A percentile compares a stretch with the other conserved stretches of the same genome.
phyloP scores from a whole-genome alignment of 1,284 basidiomycete species.

The Puccinia coronata region DNA sequence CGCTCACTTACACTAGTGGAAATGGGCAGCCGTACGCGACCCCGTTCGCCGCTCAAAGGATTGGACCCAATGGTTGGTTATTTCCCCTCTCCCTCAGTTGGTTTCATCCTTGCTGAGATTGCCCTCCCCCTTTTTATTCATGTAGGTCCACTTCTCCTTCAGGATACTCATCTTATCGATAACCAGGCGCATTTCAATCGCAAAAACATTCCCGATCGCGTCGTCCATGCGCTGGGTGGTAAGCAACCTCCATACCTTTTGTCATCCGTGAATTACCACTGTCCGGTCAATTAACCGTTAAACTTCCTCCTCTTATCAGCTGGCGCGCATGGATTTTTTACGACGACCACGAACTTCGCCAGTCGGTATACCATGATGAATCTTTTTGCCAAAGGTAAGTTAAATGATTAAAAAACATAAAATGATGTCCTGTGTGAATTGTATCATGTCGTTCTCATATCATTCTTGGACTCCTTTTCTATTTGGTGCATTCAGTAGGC shows the following conservation, averaged over 20 bases:
- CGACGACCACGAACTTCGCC: conserved; percentile 28
- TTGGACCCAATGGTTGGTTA: background rate
- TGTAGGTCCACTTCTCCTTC: conserved; percentile 19
- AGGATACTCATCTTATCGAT: conserved; percentile 64
- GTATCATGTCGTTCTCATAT: too few relatives aligned
- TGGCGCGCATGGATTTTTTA: conserved; percentile 32
- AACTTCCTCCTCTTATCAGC: too few relatives aligned
- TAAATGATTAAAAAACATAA: too few relatives aligned
- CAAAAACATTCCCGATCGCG: conserved; percentile 93
- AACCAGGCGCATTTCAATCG: conserved; percentile 86
- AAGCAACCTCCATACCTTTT: background rate
- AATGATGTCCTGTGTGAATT: too few relatives aligned
- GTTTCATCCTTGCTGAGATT: background rate
- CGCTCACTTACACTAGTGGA: conserved; percentile 51
- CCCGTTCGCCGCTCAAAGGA: conserved; percentile 51
- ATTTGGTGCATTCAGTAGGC: too few relatives aligned
- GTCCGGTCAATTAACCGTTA: too few relatives aligned
- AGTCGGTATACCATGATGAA: conserved; percentile 25
- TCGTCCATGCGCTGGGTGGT: conserved; percentile 63
- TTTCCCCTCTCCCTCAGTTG: background rate
- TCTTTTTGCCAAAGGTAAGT: conserved; percentile 25
- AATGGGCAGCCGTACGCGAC: conserved; percentile 52
- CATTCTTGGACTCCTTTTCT: conserved; percentile 49
- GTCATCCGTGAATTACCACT: too few relatives aligned
- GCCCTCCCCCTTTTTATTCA: background rate